Base-by-base conservation (phyloP, 768 basidiomycete genomes). In the Albatrellus ellisii region DNA sequence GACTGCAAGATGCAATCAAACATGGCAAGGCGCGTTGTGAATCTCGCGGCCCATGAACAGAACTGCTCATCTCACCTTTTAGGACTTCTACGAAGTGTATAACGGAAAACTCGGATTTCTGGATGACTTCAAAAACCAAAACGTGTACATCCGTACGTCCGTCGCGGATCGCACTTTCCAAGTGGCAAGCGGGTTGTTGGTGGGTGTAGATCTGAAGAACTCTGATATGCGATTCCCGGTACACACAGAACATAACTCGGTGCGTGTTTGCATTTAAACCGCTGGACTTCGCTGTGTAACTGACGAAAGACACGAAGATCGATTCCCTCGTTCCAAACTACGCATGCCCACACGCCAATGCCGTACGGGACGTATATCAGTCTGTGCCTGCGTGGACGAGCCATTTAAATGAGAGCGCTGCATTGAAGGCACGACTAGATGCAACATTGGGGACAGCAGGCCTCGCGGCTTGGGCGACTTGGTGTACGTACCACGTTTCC, bases 81-180 rank as follows among this genome's bases (percentile, higher is more conserved):
- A 72, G 70, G 69, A 72, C 46, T 62, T 71, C 48, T 68, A 64
- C 62, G 59, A 58, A 2, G 63, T 71, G 12, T 72, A 70, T 49
- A 54, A 57, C 31, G 48, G 52, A 24, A 52, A 49, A 39, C 49
- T 68, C 10, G 59, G 56, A 2, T 67, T 69, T 45, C 48, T 71
- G 43, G 43, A 56, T 8, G 44, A 36, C 0, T 63, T 67, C 12
- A 52, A 62, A 29, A 46, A 56, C 12, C 43, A 53, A 10, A 62
- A 67, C 18, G 62, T 70, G n/a, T 59, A 61, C 43, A 43, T 72
- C 21, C 63, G 70, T 20, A 65, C 68, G 2, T 62, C 68, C 6
- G 64, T 61, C 14, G 67, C 65, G 42, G 62, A 60, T n/a, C 58
- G 70, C 22, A 72, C 70, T 28, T 62, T 68, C 43, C 66, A 70